These are phyloP conservation scores for Nepenthes alata DNA, from an alignment of 179 eudicot species.

Conservation along the genomic window DNA sequence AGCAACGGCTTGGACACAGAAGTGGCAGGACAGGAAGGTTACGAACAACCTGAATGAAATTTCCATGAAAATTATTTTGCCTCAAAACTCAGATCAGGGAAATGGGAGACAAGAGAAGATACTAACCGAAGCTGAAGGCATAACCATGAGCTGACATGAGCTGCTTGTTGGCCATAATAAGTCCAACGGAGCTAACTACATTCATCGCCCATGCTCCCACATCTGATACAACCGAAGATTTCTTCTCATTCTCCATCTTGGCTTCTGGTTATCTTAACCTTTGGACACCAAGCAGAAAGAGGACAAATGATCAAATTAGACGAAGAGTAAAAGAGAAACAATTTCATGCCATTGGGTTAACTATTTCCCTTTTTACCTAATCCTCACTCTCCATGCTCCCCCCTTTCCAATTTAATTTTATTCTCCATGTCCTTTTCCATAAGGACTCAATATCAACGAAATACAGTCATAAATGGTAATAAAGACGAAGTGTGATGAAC, in stretches of 20 bases:
- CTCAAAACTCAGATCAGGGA: not conserved
- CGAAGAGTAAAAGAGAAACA: not conserved
- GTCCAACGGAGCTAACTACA: conserved; percentile 61
- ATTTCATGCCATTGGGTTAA: not conserved
- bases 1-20: too few species aligned
- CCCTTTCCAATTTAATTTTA: too few species aligned
- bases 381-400: too few species aligned
- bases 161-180: conserved; percentile 79
- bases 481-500: not conserved
- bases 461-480: too few species aligned
- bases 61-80: too few species aligned
- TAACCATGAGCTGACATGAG: conserved; percentile 61
- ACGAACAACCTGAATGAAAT: too few species aligned
- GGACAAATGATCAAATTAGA: not conserved
- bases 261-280: not conserved
- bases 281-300: not conserved
- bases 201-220: conserved; percentile 83
- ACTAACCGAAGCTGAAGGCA: conserved; percentile 51
- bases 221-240: conserved; percentile 41
- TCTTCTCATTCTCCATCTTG: conserved; percentile 55
- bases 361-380: too few species aligned
- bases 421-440: too few species aligned
- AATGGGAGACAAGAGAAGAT: not conserved
- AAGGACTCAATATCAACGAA: too few species aligned
- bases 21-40: too few species aligned